Conservation (phyloP, 441 rosid species). For the Sinapis alba region DNA sequence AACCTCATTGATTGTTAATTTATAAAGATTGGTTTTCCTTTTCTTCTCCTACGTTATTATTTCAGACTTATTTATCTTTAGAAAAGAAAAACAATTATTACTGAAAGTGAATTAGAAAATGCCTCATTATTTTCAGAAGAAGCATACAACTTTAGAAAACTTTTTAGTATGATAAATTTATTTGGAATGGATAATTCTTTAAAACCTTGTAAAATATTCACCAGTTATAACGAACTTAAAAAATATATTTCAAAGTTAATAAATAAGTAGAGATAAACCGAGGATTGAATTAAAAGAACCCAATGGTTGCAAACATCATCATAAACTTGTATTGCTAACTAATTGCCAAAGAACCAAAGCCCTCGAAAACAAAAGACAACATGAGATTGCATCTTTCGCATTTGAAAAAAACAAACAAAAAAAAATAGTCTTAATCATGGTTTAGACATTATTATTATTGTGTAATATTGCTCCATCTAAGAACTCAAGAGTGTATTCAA, state of each 20-base stretch:
- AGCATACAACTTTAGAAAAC: too few species aligned
- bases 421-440: slow-evolving; percentile 1
- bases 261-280: background rate
- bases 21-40: too few species aligned
- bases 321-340: slow-evolving; percentile 28
- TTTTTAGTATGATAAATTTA: too few species aligned
- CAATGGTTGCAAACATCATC: background rate
- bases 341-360: slow-evolving; percentile 10
- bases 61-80: too few species aligned
- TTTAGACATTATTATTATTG: slow-evolving; percentile 20
- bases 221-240: too few species aligned
- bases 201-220: too few species aligned
- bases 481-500: slow-evolving; percentile 17
- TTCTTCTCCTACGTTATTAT: too few species aligned
- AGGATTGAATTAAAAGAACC: background rate
- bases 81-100: background rate
- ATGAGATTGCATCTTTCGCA: slow-evolving; percentile 23
- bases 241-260: too few species aligned
- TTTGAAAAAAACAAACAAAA: slow-evolving; percentile 11
- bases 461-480: slow-evolving; percentile 19
- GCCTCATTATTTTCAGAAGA: too few species aligned
- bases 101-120: too few species aligned
- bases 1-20: too few species aligned
- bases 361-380: slow-evolving; percentile 1
- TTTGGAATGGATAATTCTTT: too few species aligned